Percentiles rank a stretch among this genome's conserved stretches.
phyloP scores from a whole-genome alignment of 139 green algal species.

The Zygnema circumcarinatum region DNA sequence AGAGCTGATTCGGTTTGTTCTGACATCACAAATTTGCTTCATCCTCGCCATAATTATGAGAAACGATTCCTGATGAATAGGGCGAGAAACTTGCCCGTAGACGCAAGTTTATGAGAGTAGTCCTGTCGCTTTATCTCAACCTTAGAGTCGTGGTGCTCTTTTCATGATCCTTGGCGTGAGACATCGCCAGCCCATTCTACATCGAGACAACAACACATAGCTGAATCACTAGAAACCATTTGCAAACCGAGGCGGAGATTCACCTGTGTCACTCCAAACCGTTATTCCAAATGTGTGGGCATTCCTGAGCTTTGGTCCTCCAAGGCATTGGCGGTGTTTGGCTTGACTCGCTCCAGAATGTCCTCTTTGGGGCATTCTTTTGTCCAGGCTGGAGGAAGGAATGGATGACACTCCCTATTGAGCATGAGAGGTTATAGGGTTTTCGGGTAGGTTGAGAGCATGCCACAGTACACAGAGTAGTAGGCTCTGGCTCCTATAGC shows the following conservation, averaged over 20 bases:
- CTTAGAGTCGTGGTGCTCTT: too few relatives aligned
- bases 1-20: not conserved
- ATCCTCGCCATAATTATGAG: not conserved
- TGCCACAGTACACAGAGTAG: not conserved
- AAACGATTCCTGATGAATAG: too few relatives aligned
- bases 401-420: not conserved
- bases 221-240: not conserved
- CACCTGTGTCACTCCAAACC: too few relatives aligned
- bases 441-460: not conserved
- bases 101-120: too few relatives aligned
- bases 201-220: too few relatives aligned
- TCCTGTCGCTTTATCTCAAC: too few relatives aligned
- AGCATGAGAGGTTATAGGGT: not conserved
- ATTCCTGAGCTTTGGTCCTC: too few relatives aligned
- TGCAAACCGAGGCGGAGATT: not conserved
- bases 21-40: not conserved
- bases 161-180: too few relatives aligned
- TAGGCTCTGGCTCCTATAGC: not conserved
- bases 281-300: too few relatives aligned
- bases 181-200: too few relatives aligned
- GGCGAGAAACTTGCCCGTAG: too few relatives aligned
- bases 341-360: not conserved
- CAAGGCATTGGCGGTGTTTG: too few relatives aligned
- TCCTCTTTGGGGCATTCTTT: not conserved
- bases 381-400: not conserved